These are phyloP conservation scores for Takakia lepidozioides DNA, from an alignment of 225 moss, liverwort and hornwort species.

Conservation along the genomic window DNA sequence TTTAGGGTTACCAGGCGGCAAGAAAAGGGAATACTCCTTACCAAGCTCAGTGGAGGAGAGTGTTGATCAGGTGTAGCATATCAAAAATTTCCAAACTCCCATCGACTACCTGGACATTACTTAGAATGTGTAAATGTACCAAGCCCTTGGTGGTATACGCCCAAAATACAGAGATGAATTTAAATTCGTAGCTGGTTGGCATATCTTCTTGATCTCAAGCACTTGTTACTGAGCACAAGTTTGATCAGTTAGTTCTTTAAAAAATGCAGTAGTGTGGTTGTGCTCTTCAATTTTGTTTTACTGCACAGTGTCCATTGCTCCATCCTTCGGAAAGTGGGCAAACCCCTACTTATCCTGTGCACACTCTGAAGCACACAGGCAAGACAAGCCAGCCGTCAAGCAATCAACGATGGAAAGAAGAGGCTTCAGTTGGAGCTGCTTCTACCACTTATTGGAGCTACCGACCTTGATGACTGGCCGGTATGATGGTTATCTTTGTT, in stretches of 20 bases:
- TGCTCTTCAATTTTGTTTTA: too few relatives aligned
- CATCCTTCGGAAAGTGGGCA: too few relatives aligned
- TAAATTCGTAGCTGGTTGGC: neutral
- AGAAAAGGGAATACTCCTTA: conserved; percentile 60
- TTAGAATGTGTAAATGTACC: too few relatives aligned
- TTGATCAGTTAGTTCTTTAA: too few relatives aligned
- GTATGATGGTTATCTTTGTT: conserved; percentile 17
- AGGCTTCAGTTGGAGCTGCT: conserved; percentile 65
- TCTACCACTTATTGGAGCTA: conserved; percentile 81
- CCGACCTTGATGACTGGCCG: conserved; percentile 96
- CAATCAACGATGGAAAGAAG: conserved; percentile 53
- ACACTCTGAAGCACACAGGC: conserved; percentile 44
- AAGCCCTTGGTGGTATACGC: neutral
- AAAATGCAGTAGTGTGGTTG: too few relatives aligned
- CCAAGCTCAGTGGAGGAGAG: conserved; percentile 59
- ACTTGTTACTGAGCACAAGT: too few relatives aligned
- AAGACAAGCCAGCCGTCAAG: conserved; percentile 65
- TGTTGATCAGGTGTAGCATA: conserved; percentile 54
- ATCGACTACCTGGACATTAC: neutral
- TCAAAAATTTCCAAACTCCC: too few relatives aligned
- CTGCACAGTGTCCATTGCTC: too few relatives aligned
- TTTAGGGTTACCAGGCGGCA: conserved; percentile 47
- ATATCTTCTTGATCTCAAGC: too few relatives aligned
- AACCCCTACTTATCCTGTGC: too few relatives aligned
- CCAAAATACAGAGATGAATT: neutral